A percentile compares a stretch with the other conserved stretches of the same genome.
Evolutionary conservation across 2,329 filamentous ascomycete species (phyloP).

Genomic region (Tolypocladium sp.): DNA sequence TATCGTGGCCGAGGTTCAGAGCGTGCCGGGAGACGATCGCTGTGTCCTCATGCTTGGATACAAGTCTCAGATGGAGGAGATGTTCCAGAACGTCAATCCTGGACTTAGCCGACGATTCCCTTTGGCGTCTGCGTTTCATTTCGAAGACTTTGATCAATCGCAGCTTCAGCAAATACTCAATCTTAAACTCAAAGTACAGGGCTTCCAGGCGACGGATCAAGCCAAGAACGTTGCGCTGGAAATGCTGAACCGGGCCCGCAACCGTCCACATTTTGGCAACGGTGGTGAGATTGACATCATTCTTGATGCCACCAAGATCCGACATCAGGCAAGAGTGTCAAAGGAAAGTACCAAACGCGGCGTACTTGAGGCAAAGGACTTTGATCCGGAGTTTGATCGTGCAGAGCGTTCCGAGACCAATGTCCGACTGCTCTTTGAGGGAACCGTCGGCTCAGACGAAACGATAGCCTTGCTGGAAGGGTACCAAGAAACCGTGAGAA

Average conservation of each 20-base stretch:
- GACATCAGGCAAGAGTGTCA: too few species aligned
- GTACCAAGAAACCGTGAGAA: conserved; percentile 36
- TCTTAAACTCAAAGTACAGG: conserved; percentile 33
- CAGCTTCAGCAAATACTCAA: conserved; percentile 53
- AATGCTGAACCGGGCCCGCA: conserved; percentile 22
- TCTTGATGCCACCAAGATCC: conserved; percentile 18
- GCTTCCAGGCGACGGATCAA: neutral
- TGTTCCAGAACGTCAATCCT: conserved; percentile 68
- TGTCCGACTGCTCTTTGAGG: conserved; percentile 44
- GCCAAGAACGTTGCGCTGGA: neutral
- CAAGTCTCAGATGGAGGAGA: conserved; percentile 56
- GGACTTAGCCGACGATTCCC: conserved; percentile 60
- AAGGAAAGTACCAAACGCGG: too few species aligned
- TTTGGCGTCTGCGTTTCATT: conserved; percentile 52
- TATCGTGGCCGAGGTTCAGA: conserved; percentile 65
- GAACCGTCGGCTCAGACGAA: conserved; percentile 47
- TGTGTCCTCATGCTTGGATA: conserved; percentile 67
- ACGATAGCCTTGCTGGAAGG: conserved; percentile 42
- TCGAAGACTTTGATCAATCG: conserved; percentile 55
- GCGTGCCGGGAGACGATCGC: conserved; percentile 58
- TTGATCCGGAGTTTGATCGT: conserved; percentile 56
- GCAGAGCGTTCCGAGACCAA: conserved; percentile 30
- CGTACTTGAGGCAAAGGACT: conserved; percentile 59
- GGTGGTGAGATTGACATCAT: conserved; percentile 65
- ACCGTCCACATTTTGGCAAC: conserved; percentile 64